Percentiles rank a stretch among this genome's conserved stretches.
Evolutionary conservation across 495 filamentous ascomycete species (phyloP).

Genomic region (Tuber aestivum): DNA sequence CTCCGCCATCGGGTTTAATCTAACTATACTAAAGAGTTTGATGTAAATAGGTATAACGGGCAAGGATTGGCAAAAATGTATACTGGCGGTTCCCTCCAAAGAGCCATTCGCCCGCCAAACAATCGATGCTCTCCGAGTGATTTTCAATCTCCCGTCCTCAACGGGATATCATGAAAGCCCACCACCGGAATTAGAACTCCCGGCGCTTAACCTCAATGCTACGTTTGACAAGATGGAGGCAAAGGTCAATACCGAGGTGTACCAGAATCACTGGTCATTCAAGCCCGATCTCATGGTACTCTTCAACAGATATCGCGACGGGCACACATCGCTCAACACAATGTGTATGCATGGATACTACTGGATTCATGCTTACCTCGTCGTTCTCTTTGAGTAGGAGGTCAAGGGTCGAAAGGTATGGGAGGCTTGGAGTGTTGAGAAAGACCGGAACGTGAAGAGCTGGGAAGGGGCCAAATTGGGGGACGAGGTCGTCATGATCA

Average conservation of each 20-base stretch:
- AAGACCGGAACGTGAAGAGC: conserved; percentile 14
- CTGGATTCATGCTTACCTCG: conserved; percentile 25
- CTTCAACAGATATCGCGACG: conserved; percentile 28
- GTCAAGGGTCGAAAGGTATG: conserved; percentile 6
- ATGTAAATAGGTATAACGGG: conserved; percentile 11
- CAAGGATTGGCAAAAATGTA: conserved; percentile 16
- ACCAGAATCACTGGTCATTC: conserved; percentile 30
- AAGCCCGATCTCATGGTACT: conserved; percentile 25
- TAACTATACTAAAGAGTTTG: not conserved
- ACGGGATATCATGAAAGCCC: conserved; percentile 17
- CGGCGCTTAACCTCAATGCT: conserved; percentile 23
- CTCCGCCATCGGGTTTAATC: not conserved
- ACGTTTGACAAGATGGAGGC: conserved; percentile 26
- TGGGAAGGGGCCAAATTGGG: conserved; percentile 18
- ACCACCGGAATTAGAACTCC: conserved; percentile 22
- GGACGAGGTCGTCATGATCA: conserved; percentile 25
- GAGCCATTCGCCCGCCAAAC: conserved; percentile 6
- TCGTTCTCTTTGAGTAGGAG: conserved; percentile 19
- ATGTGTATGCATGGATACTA: conserved; percentile 26
- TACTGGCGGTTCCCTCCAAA: conserved; percentile 24
- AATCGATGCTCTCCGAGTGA: conserved; percentile 13
- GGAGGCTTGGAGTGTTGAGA: conserved; percentile 25
- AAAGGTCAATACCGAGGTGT: conserved; percentile 18
- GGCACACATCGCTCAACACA: conserved; percentile 27
- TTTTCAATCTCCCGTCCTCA: conserved; percentile 19